Evolutionary conservation across 345 rosid species (phyloP), one percentile per base, ranked within the genome.

Genomic region (Lepidium sativum): DNA sequence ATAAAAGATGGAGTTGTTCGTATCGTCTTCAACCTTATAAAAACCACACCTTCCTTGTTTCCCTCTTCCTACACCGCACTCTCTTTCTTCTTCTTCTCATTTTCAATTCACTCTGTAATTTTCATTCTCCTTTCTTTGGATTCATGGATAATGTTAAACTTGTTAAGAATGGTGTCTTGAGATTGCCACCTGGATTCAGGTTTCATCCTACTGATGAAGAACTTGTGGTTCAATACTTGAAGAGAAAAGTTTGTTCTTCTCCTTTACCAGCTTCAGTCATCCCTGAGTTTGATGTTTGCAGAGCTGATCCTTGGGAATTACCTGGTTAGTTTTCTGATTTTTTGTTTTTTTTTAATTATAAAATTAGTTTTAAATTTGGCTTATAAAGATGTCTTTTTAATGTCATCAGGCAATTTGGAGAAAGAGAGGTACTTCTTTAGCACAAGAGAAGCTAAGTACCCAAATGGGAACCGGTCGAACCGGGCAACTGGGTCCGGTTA

Each of bases 121-220:
- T 27, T 27, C 31, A 27, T 27, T 1, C 31, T 52, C 20, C 38
- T 31, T 61, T 47, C 43, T 60, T 60, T 60, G 42, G 31, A 18
- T 17, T 54, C 73, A 83, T 84, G 96, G 95, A 87, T 67, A 87
- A 81, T 79, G 65, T 78, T 7, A 83, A 67, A 63, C 85, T 88
- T 43, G 82, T 85, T 3, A 90, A 80, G 65, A 84, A 88, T 74
- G 95, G 96, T 32, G 81, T 83, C 27, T 60, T 88, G 9, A 88
- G 92, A 69, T 61, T 94, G 59, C 97, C 99, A 20, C 99, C 97
- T 37, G 99, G 99, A 4, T 94, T 94, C 47, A 78, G 99, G 31
- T 90, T 94, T 76, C 99, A 94, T 69, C 97, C 99, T 0, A 90
- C 97, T 6, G 99, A 90, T 47, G 96, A 94, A 52, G 97, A 94